These are phyloP conservation scores for Yarrowia alimentaria DNA, from an alignment of 805 yeast genomes.

Conservation along the genomic window DNA sequence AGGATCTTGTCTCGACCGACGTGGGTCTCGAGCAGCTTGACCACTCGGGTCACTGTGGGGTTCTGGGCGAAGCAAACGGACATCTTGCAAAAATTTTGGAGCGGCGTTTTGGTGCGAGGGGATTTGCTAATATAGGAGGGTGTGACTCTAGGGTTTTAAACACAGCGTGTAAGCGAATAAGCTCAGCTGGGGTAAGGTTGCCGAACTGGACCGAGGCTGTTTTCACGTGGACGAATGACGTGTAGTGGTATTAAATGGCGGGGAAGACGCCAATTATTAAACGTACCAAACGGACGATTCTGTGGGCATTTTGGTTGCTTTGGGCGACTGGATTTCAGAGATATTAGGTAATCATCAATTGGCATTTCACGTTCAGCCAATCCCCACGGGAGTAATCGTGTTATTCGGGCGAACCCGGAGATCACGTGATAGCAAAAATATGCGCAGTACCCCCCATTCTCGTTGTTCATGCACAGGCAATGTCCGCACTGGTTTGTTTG, in stretches of 20 bases:
- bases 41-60: slow-evolving; percentile 62
- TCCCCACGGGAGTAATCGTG: neutral
- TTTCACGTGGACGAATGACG: slow-evolving; percentile 28
- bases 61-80: slow-evolving; percentile 51
- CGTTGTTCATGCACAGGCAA: too few relatives aligned
- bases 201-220: slow-evolving; percentile 27
- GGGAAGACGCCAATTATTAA: neutral
- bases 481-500: too few relatives aligned
- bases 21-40: slow-evolving; percentile 62
- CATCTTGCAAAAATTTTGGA: neutral
- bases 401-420: slow-evolving; percentile 25
- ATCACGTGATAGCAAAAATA: neutral
- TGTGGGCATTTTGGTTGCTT: neutral
- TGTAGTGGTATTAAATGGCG: too few relatives aligned
- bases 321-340: too few relatives aligned
- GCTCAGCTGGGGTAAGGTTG: slow-evolving; percentile 28
- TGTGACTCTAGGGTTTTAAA: slow-evolving; percentile 3
- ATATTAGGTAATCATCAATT: too few relatives aligned
- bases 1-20: slow-evolving; percentile 79
- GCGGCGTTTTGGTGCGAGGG: slow-evolving; percentile 6
- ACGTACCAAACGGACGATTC: neutral
- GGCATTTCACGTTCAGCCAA: slow-evolving; percentile 16
- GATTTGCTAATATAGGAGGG: too few relatives aligned
- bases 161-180: slow-evolving; percentile 1
- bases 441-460: too few relatives aligned